A percentile compares a stretch with the other conserved stretches of the same genome.
Evolutionary conservation across 2,329 filamentous ascomycete species (phyloP).

Genomic region (Neofusicoccum ribis): DNA sequence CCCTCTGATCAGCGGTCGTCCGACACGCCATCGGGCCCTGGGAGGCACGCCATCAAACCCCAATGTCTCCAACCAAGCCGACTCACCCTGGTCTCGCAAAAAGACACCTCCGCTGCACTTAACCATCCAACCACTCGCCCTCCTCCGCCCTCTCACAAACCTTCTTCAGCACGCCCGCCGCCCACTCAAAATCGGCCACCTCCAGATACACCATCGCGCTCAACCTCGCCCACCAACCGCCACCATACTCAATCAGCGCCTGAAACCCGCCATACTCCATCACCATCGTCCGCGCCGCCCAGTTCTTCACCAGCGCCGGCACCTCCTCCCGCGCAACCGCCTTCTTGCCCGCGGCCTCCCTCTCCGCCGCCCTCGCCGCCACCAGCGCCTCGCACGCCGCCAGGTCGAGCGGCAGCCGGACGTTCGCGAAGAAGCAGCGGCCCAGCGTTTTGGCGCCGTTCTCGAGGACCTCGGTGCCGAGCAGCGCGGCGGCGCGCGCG

Average conservation of each 20-base stretch:
- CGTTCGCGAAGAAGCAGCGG: constrained; percentile 70
- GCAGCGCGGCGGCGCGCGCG: constrained; percentile 56
- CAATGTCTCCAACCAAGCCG: not conserved
- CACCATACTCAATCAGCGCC: constrained; percentile 61
- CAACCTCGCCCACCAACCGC: constrained; percentile 68
- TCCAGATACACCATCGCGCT: constrained; percentile 87
- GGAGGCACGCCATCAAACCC: not conserved
- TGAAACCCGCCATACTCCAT: constrained; percentile 72
- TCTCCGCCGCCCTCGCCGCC: constrained; percentile 22
- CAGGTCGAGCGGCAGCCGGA: constrained; percentile 66
- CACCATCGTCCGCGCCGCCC: constrained; percentile 43
- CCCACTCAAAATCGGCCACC: constrained; percentile 73
- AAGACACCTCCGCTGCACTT: too few species aligned
- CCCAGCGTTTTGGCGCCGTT: constrained; percentile 63
- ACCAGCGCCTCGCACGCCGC: constrained; percentile 25
- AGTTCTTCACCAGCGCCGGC: constrained; percentile 37
- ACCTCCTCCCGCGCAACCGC: constrained; percentile 26
- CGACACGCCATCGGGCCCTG: not conserved
- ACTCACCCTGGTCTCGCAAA: too few species aligned
- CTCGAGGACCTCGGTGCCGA: constrained; percentile 73
- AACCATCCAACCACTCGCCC: constrained; percentile 39
- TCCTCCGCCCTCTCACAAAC: constrained; percentile 55
- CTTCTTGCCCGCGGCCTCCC: constrained; percentile 26
- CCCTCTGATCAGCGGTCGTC: too few species aligned
- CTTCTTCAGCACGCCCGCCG: constrained; percentile 58